These are phyloP conservation scores for Malus fusca DNA, from an alignment of 306 rosid genomes.

Conservation along the genomic window DNA sequence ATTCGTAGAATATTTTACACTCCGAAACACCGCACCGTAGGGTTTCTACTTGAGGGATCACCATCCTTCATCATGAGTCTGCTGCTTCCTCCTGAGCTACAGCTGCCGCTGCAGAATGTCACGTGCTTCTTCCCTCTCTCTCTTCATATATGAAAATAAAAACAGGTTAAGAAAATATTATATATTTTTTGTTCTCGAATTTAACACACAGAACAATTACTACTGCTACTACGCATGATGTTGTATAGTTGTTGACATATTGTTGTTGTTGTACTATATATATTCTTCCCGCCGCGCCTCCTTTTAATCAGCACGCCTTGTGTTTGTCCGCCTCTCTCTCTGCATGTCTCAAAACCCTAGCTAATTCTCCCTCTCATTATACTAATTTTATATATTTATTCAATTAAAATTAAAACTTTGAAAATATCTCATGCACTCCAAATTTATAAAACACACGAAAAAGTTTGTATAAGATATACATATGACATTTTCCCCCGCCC, in stretches of 20 bases:
- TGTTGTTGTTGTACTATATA: neutral
- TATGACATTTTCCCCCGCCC: no score
- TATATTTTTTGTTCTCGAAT: neutral
- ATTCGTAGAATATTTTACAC: no score
- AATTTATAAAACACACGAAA: no score
- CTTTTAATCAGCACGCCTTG: slow-evolving; percentile 10
- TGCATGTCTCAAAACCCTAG: neutral
- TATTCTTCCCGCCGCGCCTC: slow-evolving; percentile 12
- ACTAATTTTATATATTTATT: no score
- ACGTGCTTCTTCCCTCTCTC: slow-evolving; percentile 24
- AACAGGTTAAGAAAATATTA: neutral
- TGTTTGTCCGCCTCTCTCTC: neutral
- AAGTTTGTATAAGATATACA: no score
- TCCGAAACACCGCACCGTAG: no score
- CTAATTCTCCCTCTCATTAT: neutral
- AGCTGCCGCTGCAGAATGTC: neutral
- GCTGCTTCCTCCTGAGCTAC: slow-evolving; percentile 13
- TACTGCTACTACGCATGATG: neutral
- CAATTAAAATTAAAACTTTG: no score
- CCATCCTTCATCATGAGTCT: slow-evolving; percentile 23
- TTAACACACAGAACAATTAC: neutral
- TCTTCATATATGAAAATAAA: neutral
- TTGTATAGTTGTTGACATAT: neutral
- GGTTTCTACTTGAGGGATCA: slow-evolving; percentile 10
- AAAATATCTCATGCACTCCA: neutral